Percentiles rank a stretch among this genome's conserved stretches.
These are phyloP conservation scores for Russula ochroleuca DNA, from an alignment of 768 basidiomycete species.

Conservation along the genomic window DNA sequence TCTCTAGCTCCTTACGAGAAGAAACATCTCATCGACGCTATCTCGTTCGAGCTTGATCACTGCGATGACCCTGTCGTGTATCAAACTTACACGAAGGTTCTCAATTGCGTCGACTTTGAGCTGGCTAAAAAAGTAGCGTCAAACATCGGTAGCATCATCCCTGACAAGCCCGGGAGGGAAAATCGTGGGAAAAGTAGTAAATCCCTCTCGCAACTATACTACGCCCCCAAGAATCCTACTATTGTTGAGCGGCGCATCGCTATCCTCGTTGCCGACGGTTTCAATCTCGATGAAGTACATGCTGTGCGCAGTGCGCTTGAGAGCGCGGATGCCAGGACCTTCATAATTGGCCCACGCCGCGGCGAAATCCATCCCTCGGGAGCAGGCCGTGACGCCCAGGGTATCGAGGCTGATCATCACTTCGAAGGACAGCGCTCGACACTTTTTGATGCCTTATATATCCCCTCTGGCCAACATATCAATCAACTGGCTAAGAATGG, in stretches of 20 bases:
- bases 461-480: slow-evolving; percentile 66
- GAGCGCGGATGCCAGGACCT: slow-evolving; percentile 52
- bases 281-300: slow-evolving; percentile 55
- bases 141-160: slow-evolving; percentile 58
- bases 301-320: slow-evolving; percentile 53
- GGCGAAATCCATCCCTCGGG: slow-evolving; percentile 45
- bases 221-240: slow-evolving; percentile 50
- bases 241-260: slow-evolving; percentile 69
- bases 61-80: slow-evolving; percentile 74
- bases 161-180: slow-evolving; percentile 44
- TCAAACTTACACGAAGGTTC: slow-evolving; percentile 57
- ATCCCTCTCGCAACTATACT: slow-evolving; percentile 58
- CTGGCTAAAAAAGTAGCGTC: slow-evolving; percentile 65
- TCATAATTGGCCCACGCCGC: slow-evolving; percentile 64
- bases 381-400: slow-evolving; percentile 30
- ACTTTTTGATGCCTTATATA: slow-evolving; percentile 75
- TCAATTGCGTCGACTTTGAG: slow-evolving; percentile 70
- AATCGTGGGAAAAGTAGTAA: slow-evolving; percentile 57
- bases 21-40: slow-evolving; percentile 61
- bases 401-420: slow-evolving; percentile 59
- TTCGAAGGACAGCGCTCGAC: slow-evolving; percentile 79
- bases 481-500: slow-evolving; percentile 60
- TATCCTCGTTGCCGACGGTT: slow-evolving; percentile 72
- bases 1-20: slow-evolving; percentile 68
- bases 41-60: slow-evolving; percentile 81